These are phyloP conservation scores for Rhizomucor pusillus DNA, from an alignment of 371 early-diverging fungal genomes.

Conservation along the genomic window DNA sequence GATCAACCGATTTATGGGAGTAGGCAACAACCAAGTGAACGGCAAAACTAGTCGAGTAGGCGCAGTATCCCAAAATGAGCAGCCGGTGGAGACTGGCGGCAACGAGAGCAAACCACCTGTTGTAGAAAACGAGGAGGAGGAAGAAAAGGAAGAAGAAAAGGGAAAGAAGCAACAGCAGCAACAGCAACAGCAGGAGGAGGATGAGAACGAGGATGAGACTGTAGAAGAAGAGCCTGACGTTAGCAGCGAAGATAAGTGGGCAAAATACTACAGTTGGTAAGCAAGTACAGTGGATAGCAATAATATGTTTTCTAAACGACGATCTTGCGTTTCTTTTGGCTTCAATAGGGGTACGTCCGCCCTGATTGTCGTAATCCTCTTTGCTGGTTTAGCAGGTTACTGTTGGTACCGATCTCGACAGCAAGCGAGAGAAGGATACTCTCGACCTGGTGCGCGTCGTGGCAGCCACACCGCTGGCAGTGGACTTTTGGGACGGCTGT, in stretches of 20 bases:
- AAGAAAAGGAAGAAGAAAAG: not conserved
- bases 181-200: not conserved
- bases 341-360: conserved; percentile 28
- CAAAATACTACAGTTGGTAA: conserved; percentile 24
- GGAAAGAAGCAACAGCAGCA: not conserved
- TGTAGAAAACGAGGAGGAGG: not conserved
- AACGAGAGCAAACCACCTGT: not conserved
- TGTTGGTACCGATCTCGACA: conserved; percentile 29
- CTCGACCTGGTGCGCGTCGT: not conserved
- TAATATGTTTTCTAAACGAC: not conserved
- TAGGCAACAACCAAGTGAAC: conserved; percentile 33
- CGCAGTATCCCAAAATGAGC: too few species aligned
- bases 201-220: conserved; percentile 1
- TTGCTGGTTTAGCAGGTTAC: conserved; percentile 21
- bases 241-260: conserved; percentile 11
- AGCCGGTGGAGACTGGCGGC: conserved; percentile 5
- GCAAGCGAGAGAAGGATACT: conserved; percentile 5
- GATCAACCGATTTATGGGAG: conserved; percentile 74
- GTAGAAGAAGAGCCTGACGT: not conserved
- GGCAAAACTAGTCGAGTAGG: conserved; percentile 36
- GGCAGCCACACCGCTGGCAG: not conserved
- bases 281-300: not conserved
- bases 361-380: conserved; percentile 24
- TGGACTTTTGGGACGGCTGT: not conserved
- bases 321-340: not conserved